Percentiles rank a stretch among this genome's conserved stretches.
Evolutionary conservation across 768 basidiomycete species (phyloP).

Genomic region (Phylloporus scabripes): DNA sequence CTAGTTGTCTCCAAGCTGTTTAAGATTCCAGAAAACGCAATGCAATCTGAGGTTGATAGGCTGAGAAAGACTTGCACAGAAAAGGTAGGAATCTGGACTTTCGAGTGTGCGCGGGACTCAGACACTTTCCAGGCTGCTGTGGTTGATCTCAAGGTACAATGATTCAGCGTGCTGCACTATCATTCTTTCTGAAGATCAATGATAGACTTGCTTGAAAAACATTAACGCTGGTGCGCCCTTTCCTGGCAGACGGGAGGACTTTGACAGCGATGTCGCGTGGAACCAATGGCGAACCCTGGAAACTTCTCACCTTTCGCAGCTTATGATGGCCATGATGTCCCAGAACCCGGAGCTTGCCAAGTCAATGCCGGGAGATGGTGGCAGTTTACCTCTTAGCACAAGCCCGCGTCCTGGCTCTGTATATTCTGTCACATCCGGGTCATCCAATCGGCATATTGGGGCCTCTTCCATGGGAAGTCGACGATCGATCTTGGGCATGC

Average conservation of each 20-base stretch:
- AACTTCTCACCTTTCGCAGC: constrained; percentile 77
- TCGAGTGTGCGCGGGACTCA: constrained; percentile 1
- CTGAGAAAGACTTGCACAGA: constrained; percentile 64
- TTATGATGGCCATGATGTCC: constrained; percentile 83
- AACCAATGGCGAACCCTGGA: constrained; percentile 78
- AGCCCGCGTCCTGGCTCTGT: constrained; percentile 51
- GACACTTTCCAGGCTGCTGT: constrained; percentile 60
- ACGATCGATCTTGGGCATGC: constrained; percentile 46
- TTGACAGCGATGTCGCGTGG: constrained; percentile 78
- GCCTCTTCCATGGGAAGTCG: constrained; percentile 64
- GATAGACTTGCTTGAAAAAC: constrained; percentile 79
- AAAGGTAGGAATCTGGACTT: constrained; percentile 42
- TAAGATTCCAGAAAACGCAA: constrained; percentile 60
- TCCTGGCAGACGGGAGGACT: constrained; percentile 84
- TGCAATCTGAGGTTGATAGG: constrained; percentile 70
- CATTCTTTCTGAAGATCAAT: constrained; percentile 7
- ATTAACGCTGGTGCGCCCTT: constrained; percentile 80
- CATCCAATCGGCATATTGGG: constrained; percentile 48
- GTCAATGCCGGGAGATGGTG: constrained; percentile 54
- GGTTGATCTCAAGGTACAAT: constrained; percentile 73
- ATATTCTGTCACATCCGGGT: constrained; percentile 40
- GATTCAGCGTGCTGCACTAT: background rate
- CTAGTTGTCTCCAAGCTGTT: constrained; percentile 65
- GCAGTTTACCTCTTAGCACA: constrained; percentile 16
- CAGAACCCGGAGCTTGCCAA: constrained; percentile 84